Base-by-base conservation (phyloP, 2,329 filamentous ascomycete species). In the Exophiala mesophila region DNA sequence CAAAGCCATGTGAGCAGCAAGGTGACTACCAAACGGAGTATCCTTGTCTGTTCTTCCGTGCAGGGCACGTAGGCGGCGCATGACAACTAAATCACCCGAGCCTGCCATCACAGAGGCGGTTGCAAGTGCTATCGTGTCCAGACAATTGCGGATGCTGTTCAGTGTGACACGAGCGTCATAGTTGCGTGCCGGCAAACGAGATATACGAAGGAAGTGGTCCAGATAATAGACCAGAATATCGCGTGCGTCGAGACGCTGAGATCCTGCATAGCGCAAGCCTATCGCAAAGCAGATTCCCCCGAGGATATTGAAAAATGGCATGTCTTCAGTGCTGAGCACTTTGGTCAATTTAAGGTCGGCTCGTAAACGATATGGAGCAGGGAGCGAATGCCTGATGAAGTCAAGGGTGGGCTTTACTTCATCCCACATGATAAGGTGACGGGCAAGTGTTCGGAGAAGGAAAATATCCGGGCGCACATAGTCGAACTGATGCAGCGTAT, bases 401-500 rank as follows among this genome's bases (percentile, higher is more conserved):
- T 74, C 69, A 50, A 82, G 73, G 1, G 73, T 80, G 1, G 86
- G 81, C 45, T 81, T 71, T 38, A 98, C 92, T 45, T 78, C 72
- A 50, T 84, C 84, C 92, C 92, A 98, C 67, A 97, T 79, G 52
- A 98, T 95, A 28, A 98, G 63, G 60, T 97, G 88, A 59, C 84
- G 87, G 8, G 92, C 85, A 21, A 97, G 73, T 0, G 90, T 96
- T 13, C 92, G 82, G 8, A 98, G 73, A 5, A 98, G 77, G 51
- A 98, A 83, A 30, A 96, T 82, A 59, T 98, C 92, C 0, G 92
- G 92, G 2, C 92, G 81, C 13, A 97, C 83, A 59, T 97, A 96
- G 61, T 97, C 92, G 61, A 95, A 97, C 54, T 97, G 89, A 23
- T 92, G 74, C 18, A 85, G 69, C 0, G 92, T 94, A 52, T 94